These are phyloP conservation scores for Blepharisma japonicum DNA, from an alignment of 73 alveolate species.

Conservation along the genomic window DNA sequence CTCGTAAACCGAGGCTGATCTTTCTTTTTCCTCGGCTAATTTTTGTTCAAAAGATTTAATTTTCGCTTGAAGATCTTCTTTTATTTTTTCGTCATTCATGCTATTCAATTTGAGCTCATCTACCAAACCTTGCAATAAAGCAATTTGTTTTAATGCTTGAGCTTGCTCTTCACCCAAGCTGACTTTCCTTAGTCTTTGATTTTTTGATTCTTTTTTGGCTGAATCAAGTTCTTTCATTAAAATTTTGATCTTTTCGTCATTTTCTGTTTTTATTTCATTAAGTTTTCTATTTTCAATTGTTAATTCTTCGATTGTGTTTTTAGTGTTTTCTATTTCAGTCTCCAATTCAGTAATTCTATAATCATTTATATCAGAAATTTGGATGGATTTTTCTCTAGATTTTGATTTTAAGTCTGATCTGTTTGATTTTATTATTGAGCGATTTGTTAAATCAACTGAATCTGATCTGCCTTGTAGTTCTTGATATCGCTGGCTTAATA, in stretches of 20 bases:
- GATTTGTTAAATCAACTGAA: neutral
- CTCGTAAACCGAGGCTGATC: no score
- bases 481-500: neutral
- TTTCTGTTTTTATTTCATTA: neutral
- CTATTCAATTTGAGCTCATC: no score
- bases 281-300: neutral
- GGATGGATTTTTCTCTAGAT: neutral
- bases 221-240: neutral
- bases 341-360: neutral
- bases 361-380: neutral
- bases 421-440: neutral
- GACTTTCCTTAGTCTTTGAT: neutral
- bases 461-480: neutral
- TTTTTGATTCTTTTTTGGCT: neutral
- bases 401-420: neutral
- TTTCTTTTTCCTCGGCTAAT: no score
- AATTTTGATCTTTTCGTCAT: neutral
- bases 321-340: neutral
- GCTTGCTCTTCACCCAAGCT: neutral
- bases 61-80: no score
- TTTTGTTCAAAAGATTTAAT: no score
- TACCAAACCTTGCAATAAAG: no score
- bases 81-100: no score
- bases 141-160: no score
- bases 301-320: neutral